Percentiles rank a stretch among this genome's conserved stretches.
Conservation (phyloP, 2,329 filamentous ascomycete species). For the Fusarium sambucinum region DNA sequence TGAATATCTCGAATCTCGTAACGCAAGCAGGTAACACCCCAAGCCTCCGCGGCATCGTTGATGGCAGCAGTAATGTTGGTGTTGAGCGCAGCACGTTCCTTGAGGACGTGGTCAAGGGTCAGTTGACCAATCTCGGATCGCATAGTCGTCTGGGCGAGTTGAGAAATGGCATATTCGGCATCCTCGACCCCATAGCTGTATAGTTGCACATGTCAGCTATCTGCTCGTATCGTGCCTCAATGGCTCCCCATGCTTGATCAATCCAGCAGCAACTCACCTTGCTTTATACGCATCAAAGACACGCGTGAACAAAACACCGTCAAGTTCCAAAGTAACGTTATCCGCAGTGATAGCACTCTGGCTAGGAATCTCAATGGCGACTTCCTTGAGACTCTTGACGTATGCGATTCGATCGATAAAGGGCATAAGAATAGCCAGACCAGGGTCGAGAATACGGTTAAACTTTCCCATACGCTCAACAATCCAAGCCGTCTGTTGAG, state of each 20-base stretch:
- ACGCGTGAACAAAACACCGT: slow-evolving; percentile 93
- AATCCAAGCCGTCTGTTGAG: slow-evolving; percentile 99
- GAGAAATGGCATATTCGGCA: slow-evolving; percentile 97
- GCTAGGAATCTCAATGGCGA: slow-evolving; percentile 94
- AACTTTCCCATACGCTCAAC: slow-evolving; percentile 99
- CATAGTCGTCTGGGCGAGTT: slow-evolving; percentile 99
- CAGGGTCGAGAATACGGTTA: slow-evolving; percentile 90
- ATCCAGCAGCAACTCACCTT: slow-evolving; percentile 69
- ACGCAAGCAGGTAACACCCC: slow-evolving; percentile 94
- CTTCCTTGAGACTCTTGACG: slow-evolving; percentile 97
- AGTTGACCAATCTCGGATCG: slow-evolving; percentile 97
- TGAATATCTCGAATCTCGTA: slow-evolving; percentile 99
- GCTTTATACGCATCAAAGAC: slow-evolving; percentile 99
- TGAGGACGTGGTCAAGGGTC: slow-evolving; percentile 95
- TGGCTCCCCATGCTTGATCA: neutral
- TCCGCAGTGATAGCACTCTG: slow-evolving; percentile 98
- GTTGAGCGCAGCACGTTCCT: slow-evolving; percentile 95
- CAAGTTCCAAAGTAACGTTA: slow-evolving; percentile 96
- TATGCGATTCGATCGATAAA: slow-evolving; percentile 97
- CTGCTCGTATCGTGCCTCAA: neutral
- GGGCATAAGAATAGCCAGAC: slow-evolving; percentile 87
- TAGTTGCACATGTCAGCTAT: slow-evolving; percentile 15
- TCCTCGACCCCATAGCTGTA: slow-evolving; percentile 95
- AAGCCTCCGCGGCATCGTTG: slow-evolving; percentile 96
- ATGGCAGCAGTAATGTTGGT: slow-evolving; percentile 99